Evolutionary conservation across 805 yeast species (phyloP).

Genomic region (Monosporozyma yasuniensis): DNA sequence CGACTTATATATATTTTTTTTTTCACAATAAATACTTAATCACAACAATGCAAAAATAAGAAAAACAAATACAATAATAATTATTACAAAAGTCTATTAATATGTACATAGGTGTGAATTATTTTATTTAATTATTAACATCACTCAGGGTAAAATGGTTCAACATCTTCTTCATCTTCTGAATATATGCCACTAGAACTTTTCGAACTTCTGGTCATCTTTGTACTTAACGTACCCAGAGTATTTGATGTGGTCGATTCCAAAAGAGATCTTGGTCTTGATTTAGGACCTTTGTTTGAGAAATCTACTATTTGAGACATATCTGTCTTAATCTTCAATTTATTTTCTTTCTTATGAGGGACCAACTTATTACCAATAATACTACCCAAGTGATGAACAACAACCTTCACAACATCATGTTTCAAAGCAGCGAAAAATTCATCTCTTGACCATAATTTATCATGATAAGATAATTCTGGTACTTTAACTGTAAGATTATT

Average conservation of each 20-base stretch:
- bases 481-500: constrained; percentile 43
- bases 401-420: constrained; percentile 47
- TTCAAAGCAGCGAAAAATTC: constrained; percentile 46
- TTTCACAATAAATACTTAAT: no score
- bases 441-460: constrained; percentile 48
- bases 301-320: constrained; percentile 14
- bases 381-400: constrained; percentile 50
- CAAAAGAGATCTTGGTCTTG: constrained; percentile 4
- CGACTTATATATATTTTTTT: no score
- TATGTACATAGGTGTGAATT: not conserved
- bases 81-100: not conserved
- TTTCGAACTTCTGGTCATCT: not conserved
- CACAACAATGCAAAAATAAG: no score
- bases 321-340: constrained; percentile 13
- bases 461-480: constrained; percentile 40
- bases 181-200: not conserved
- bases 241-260: constrained; percentile 1
- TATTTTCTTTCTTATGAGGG: constrained; percentile 34
- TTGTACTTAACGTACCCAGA: not conserved
- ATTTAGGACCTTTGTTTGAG: constrained; percentile 4
- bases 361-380: constrained; percentile 54
- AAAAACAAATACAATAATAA: no score
- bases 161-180: constrained; percentile 6
- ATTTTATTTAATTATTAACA: not conserved
- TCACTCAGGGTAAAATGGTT: constrained; percentile 11